Conservation (phyloP, 257 asterid species). For the Solanum dulcamara region DNA sequence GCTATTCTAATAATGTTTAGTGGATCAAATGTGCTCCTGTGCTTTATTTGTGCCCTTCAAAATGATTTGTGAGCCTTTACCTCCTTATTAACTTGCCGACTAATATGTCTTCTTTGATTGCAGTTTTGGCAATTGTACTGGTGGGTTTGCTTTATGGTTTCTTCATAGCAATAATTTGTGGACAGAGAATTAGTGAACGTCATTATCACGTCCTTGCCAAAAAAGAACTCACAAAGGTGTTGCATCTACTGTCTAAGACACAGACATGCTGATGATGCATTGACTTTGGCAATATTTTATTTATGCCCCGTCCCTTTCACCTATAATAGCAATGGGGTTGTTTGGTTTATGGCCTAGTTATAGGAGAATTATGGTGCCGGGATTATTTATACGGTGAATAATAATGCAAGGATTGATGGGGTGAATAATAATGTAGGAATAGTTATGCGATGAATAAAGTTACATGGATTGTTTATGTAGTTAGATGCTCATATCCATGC, state of each 20-base stretch:
- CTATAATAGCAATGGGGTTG: background rate
- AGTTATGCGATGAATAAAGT: background rate
- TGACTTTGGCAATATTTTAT: background rate
- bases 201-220: constrained; percentile 98
- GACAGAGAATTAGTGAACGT: constrained; percentile 92
- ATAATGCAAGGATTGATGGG: background rate
- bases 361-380: background rate
- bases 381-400: background rate
- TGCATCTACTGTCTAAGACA: constrained; percentile 6
- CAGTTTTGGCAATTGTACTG: constrained; percentile 89
- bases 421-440: background rate
- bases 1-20: background rate
- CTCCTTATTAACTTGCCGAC: background rate
- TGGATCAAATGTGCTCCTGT: background rate
- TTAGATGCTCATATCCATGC: background rate
- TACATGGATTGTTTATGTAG: background rate
- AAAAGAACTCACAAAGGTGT: constrained; percentile 90
- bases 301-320: background rate
- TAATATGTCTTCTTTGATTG: constrained; percentile 2
- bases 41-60: background rate
- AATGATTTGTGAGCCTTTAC: background rate
- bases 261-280: background rate
- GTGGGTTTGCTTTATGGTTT: constrained; percentile 97
- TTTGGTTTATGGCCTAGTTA: background rate
- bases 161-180: constrained; percentile 96